Evolutionary conservation across 176 grass and related monocot genomes (phyloP), one percentile per base, ranked within the genome.

Genomic region (Themeda triandra): DNA sequence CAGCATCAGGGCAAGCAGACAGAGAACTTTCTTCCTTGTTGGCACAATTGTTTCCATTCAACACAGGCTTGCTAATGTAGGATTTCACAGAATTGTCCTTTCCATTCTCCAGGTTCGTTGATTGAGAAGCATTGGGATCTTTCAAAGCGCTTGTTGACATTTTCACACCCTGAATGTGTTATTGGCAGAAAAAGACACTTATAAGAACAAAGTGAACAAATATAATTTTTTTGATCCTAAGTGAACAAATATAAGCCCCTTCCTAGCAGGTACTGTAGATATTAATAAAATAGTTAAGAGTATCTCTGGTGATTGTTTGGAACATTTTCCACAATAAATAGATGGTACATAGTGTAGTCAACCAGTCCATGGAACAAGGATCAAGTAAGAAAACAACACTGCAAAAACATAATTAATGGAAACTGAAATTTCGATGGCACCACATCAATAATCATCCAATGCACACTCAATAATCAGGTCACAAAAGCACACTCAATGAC

Each of bases 111-210:
- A 84, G 49, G 30, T 83, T 69, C 3, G 10, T 23, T 6, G 89
- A 40, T 13, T 87, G 89, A 80, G 80, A 82, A 63, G 79, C 44
- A 40, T 75, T 80, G 84, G 75, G 80, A 87, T 87, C 75, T 80
- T 90, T 79, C 75, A 76, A 80, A 13, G 25, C 49, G 4, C 70
- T 84, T 63, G 77, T 69, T 75, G 89, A 91, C 89, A 91, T 91
- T 48, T 80, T 87, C 14, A 32, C 44, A 31, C 53, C 71, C 85
- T 91, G 80, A 18, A 53, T 15, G 41, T 10, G 23, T 23, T 33
- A 79, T 73, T 14, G 1, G 8, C 31, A 60, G 63, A 75, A 69
- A 91, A 56, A 21, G 46, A 10, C 2, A n/a, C 6, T 46, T 83
- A 35, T 83, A 35, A 35, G 33, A 35, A 35, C 33, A 35, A n/a